Evolutionary conservation across 2,329 filamentous ascomycete species (phyloP).

Genomic region (Orbilia brochopaga): DNA sequence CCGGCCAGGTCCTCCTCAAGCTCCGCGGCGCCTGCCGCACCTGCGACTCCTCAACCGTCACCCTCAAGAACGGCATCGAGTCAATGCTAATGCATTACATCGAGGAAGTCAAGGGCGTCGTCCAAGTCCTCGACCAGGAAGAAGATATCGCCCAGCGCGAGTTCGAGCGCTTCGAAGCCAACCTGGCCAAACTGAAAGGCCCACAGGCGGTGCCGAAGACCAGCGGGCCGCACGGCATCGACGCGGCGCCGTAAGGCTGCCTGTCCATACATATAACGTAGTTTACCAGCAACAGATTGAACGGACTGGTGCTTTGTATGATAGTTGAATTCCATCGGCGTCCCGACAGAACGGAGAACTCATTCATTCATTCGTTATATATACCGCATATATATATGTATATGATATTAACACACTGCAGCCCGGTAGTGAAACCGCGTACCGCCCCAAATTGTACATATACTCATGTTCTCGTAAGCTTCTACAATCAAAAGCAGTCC

Average conservation of each 20-base stretch:
- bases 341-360: too few species aligned
- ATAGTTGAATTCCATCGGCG: too few species aligned
- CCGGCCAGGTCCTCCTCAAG: conserved; percentile 84
- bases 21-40: conserved; percentile 90
- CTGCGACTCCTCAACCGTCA: conserved; percentile 95
- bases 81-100: conserved; percentile 98
- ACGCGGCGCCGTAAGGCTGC: conserved; percentile 41
- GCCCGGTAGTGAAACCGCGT: too few species aligned
- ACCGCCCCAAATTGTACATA: too few species aligned
- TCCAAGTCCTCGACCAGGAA: conserved; percentile 88
- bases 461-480: too few species aligned
- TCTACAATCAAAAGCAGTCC: too few species aligned
- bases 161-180: conserved; percentile 95
- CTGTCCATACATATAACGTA: too few species aligned
- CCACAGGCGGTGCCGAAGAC: conserved; percentile 31
- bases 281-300: too few species aligned
- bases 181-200: conserved; percentile 66
- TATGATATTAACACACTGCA: too few species aligned
- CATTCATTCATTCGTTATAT: too few species aligned
- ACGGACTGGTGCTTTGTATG: too few species aligned
- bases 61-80: conserved; percentile 96
- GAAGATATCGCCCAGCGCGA: conserved; percentile 85
- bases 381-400: too few species aligned
- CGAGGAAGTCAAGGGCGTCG: conserved; percentile 90
- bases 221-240: conserved; percentile 35